Evolutionary conservation across 495 filamentous ascomycete genomes (phyloP), one percentile per base, ranked within the genome.

Genomic region (Sordaria brevicollis): DNA sequence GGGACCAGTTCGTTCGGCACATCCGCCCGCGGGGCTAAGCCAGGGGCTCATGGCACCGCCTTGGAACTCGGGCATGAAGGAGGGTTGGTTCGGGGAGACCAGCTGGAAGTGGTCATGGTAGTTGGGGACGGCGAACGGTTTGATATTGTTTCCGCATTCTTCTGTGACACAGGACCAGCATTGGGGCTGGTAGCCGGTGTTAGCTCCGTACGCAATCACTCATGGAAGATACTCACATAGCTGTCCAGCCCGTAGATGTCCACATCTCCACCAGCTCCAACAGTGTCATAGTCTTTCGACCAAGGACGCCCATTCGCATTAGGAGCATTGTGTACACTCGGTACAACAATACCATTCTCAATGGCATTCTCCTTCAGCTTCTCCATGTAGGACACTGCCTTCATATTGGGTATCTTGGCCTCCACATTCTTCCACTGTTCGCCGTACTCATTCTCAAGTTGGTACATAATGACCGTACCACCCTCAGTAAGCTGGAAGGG

Each of bases 51-150:
- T 89, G 7, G 81, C 83, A 17, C 88, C 88, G 33, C 88, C 88
- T 71, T 90, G 88, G 72, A 90, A 90, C 72, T 90, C 88, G 21
- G 86, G 85, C 76, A 90, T 81, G 76, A 89, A 89, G 6, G 75
- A 79, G 0, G 88, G 88, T 71, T 86, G 82, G 35, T 67, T 70
- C 0, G 69, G 69, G 0, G 68, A 21, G 0, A 69, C 68, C 0
- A 65, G 43, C 6, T 69, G 43, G 5, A 69, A 69, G 8, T 69
- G 68, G 25, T 69, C 68, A 81, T 83, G 19, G 41, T 73, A 54
- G 21, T 65, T 43, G 39, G 43, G 4, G 17, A 71, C 54, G 17
- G 31, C 62, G 17, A 70, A 66, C 4, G 69, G 9, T 82, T 81
- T 13, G 82, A 76, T 10, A 68, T 88, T 87, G 4, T 84, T 85